phyloP scores from a whole-genome alignment of 768 basidiomycete species.

The Boletus bicolor region DNA sequence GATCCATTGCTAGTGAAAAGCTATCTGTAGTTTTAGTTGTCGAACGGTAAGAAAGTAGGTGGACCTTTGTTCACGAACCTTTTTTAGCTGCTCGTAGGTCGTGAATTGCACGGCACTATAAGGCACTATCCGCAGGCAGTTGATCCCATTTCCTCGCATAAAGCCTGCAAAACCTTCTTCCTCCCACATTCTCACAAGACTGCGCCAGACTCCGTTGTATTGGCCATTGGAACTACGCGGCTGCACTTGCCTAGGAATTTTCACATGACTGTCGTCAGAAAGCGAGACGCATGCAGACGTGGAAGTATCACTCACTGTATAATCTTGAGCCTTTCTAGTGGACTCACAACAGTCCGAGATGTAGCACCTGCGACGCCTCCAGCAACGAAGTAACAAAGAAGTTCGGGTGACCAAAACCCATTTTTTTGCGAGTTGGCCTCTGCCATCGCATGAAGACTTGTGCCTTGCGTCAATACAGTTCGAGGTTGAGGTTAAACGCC shows the following conservation, averaged over 20 bases:
- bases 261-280: background rate
- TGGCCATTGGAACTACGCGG: conserved; percentile 56
- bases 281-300: background rate
- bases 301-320: conserved; percentile 67
- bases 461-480: conserved; percentile 7
- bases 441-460: conserved; percentile 20
- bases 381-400: conserved; percentile 50
- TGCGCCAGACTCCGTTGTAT: conserved; percentile 83
- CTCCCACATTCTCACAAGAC: conserved; percentile 79
- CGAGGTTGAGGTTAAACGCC: background rate
- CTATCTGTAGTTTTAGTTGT: conserved; percentile 39
- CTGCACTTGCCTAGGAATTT: conserved; percentile 77
- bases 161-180: conserved; percentile 93
- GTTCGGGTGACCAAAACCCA: conserved; percentile 30
- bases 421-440: conserved; percentile 25
- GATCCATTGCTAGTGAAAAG: conserved; percentile 69
- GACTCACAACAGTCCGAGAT: conserved; percentile 88
- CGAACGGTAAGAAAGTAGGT: conserved; percentile 2
- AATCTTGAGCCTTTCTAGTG: conserved; percentile 91
- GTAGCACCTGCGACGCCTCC: conserved; percentile 59
- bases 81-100: conserved; percentile 89
- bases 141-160: conserved; percentile 93
- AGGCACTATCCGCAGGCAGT: conserved; percentile 89
- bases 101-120: conserved; percentile 88
- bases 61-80: conserved; percentile 41